A percentile compares a stretch with the other conserved stretches of the same genome.
phyloP scores from a whole-genome alignment of 2,329 filamentous ascomycete species.

The Byssothecium circinans region DNA sequence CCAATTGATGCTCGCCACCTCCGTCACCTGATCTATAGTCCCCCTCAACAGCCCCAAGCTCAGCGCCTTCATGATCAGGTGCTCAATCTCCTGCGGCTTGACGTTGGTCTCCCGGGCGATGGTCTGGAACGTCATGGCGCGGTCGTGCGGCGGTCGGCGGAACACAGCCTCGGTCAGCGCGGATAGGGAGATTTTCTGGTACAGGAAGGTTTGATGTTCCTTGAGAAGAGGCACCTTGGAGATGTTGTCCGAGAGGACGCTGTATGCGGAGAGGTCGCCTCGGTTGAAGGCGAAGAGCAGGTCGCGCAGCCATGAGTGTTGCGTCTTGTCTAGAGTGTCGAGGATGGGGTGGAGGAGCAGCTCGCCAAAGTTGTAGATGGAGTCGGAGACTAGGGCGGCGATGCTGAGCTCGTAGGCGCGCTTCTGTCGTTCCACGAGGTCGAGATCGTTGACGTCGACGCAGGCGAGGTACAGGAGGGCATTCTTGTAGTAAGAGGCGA shows the following conservation, averaged over 20 bases:
- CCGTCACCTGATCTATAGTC: slow-evolving; percentile 93
- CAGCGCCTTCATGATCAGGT: slow-evolving; percentile 98
- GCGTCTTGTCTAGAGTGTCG: slow-evolving; percentile 73
- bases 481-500: slow-evolving; percentile 95
- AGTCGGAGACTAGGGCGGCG: slow-evolving; percentile 87
- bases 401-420: slow-evolving; percentile 92
- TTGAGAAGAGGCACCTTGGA: slow-evolving; percentile 76
- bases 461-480: slow-evolving; percentile 97
- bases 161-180: slow-evolving; percentile 96
- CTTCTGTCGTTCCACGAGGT: slow-evolving; percentile 72
- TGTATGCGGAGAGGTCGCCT: slow-evolving; percentile 86
- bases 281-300: slow-evolving; percentile 98
- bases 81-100: slow-evolving; percentile 87
- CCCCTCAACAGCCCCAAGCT: slow-evolving; percentile 87
- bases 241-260: slow-evolving; percentile 79
- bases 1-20: slow-evolving; percentile 95
- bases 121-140: slow-evolving; percentile 86
- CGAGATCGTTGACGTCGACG: slow-evolving; percentile 78
- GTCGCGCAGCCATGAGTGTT: slow-evolving; percentile 85
- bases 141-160: slow-evolving; percentile 90
- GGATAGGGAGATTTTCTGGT: slow-evolving; percentile 97
- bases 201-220: slow-evolving; percentile 79
- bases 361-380: slow-evolving; percentile 99
- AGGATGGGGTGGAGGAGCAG: slow-evolving; percentile 97
- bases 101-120: slow-evolving; percentile 94